These are phyloP conservation scores for Beauveria asiatica DNA, from an alignment of 2,329 filamentous ascomycete genomes.

Conservation along the genomic window DNA sequence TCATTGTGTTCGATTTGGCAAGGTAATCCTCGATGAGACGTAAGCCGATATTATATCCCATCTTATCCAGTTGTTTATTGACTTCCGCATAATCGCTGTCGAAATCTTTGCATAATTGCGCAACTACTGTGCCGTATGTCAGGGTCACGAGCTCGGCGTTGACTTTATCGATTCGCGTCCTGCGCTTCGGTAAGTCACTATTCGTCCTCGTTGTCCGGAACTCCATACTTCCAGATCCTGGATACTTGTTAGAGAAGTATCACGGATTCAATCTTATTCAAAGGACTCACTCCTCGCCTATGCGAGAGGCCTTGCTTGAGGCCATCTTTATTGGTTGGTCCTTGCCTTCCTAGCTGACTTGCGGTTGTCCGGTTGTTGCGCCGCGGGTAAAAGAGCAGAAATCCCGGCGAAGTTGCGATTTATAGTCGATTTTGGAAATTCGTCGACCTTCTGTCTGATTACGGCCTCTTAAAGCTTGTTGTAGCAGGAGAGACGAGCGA, in stretches of 20 bases:
- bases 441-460: neutral
- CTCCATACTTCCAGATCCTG: constrained; percentile 81
- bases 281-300: constrained; percentile 51
- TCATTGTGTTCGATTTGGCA: constrained; percentile 84
- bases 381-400: neutral
- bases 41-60: constrained; percentile 98
- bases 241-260: constrained; percentile 22
- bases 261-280: constrained; percentile 15
- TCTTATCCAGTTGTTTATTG: constrained; percentile 96
- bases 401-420: neutral
- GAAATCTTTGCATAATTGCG: constrained; percentile 93
- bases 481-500: neutral
- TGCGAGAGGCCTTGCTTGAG: constrained; percentile 50
- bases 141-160: constrained; percentile 95
- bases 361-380: neutral
- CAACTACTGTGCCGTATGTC: constrained; percentile 95
- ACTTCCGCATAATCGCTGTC: constrained; percentile 90
- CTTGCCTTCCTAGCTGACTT: neutral
- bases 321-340: constrained; percentile 35
- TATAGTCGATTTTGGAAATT: neutral
- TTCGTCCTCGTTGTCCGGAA: constrained; percentile 3
- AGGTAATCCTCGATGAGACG: constrained; percentile 96
- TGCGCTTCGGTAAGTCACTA: constrained; percentile 33
- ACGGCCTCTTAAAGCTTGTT: neutral
- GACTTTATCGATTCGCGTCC: constrained; percentile 93